Evolutionary conservation across 2,329 filamentous ascomycete genomes (phyloP).

Genomic region (Colletotrichum chrysophilum): DNA sequence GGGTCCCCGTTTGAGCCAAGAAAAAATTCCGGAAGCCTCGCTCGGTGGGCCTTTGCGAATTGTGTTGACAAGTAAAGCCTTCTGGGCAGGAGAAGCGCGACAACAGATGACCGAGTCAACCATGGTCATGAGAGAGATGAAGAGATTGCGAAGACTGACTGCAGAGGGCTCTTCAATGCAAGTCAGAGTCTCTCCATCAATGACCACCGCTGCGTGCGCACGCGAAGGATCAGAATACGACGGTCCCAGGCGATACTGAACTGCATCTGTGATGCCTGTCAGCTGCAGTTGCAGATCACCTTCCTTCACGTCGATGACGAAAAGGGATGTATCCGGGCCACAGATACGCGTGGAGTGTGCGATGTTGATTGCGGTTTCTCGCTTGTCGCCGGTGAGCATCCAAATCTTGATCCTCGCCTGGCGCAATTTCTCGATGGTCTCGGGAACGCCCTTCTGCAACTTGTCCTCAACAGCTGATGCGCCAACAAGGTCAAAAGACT

Average conservation of each 20-base stretch:
- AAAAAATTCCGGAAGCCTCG: slow-evolving; percentile 34
- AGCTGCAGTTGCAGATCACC: slow-evolving; percentile 73
- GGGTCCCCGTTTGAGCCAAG: slow-evolving; percentile 40
- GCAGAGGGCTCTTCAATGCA: slow-evolving; percentile 66
- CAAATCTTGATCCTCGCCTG: slow-evolving; percentile 88
- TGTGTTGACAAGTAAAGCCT: slow-evolving; percentile 81
- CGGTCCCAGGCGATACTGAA: slow-evolving; percentile 58
- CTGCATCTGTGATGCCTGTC: slow-evolving; percentile 65
- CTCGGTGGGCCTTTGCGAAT: slow-evolving; percentile 76
- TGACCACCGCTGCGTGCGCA: slow-evolving; percentile 77
- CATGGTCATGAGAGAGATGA: slow-evolving; percentile 78
- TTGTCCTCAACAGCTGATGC: slow-evolving; percentile 92
- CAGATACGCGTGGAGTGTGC: slow-evolving; percentile 75
- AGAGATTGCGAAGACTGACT: slow-evolving; percentile 55
- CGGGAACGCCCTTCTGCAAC: slow-evolving; percentile 82
- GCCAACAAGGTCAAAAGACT: slow-evolving; percentile 77
- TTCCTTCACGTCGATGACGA: slow-evolving; percentile 70
- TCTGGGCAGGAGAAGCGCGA: slow-evolving; percentile 86
- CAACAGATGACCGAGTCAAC: slow-evolving; percentile 94
- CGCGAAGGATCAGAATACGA: neutral
- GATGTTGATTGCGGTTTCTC: slow-evolving; percentile 87
- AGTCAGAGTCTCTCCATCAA: slow-evolving; percentile 82
- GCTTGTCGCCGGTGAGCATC: slow-evolving; percentile 93
- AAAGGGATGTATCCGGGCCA: slow-evolving; percentile 77
- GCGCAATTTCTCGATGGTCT: slow-evolving; percentile 83